phyloP scores from a whole-genome alignment of 345 rosid species.

The Cochlearia excelsa region DNA sequence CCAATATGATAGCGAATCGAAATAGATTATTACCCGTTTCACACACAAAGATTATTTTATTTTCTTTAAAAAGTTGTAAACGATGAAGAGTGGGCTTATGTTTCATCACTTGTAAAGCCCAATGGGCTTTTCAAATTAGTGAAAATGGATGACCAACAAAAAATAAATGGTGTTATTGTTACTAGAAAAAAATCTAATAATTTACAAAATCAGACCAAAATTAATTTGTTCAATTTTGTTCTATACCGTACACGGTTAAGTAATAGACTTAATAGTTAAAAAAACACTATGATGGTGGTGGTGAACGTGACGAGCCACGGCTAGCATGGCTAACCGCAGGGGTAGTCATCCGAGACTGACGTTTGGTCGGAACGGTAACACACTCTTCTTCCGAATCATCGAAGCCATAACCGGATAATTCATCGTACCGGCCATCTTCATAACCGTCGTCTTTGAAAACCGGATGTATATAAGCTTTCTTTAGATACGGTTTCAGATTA shows the following conservation, averaged over 20 bases:
- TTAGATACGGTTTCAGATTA: slow-evolving; percentile 67
- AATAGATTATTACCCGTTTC: too few species aligned
- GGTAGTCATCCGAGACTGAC: slow-evolving; percentile 49
- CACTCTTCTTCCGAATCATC: slow-evolving; percentile 47
- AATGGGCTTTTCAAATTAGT: too few species aligned
- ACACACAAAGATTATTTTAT: too few species aligned
- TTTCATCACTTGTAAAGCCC: too few species aligned
- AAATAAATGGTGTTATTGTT: too few species aligned
- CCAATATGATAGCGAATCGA: too few species aligned
- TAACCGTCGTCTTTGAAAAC: slow-evolving; percentile 48
- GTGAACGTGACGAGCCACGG: slow-evolving; percentile 38
- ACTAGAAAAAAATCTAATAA: not conserved
- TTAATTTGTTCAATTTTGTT: slow-evolving; percentile 4
- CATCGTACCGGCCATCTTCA: slow-evolving; percentile 41
- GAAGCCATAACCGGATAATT: slow-evolving; percentile 1
- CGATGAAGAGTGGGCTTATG: too few species aligned
- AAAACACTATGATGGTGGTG: slow-evolving; percentile 17
- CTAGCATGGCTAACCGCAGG: slow-evolving; percentile 49
- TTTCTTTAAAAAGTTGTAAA: too few species aligned
- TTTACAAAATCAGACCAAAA: not conserved
- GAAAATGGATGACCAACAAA: too few species aligned
- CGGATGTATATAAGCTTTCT: slow-evolving; percentile 76
- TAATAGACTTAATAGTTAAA: slow-evolving; percentile 1
- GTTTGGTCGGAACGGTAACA: slow-evolving; percentile 72
- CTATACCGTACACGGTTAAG: slow-evolving; percentile 25